Percentiles rank a stretch among this genome's conserved stretches.
These are phyloP conservation scores for Chalciporus sp. DNA, from an alignment of 1,284 basidiomycete species.

Conservation along the genomic window DNA sequence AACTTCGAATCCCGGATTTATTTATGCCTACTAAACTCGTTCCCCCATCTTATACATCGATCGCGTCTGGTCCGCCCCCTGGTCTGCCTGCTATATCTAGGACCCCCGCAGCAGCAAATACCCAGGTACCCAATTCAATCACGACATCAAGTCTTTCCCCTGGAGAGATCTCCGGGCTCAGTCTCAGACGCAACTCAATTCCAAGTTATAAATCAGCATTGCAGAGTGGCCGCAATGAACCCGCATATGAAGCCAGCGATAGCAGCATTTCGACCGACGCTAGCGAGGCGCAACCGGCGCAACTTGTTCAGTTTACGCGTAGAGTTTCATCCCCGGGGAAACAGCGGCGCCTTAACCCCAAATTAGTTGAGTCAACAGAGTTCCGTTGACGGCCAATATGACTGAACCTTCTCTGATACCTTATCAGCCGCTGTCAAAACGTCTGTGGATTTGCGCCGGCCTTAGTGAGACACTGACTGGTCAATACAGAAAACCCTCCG, in stretches of 20 bases:
- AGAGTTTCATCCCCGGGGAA: slow-evolving; percentile 36
- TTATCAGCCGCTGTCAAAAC: slow-evolving; percentile 55
- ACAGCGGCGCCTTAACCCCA: slow-evolving; percentile 48
- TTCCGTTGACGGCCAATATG: slow-evolving; percentile 14
- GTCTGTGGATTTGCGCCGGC: slow-evolving; percentile 39
- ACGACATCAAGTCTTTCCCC: slow-evolving; percentile 3
- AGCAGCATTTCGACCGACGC: slow-evolving; percentile 38
- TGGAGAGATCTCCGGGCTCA: slow-evolving; percentile 17
- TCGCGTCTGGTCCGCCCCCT: slow-evolving; percentile 29
- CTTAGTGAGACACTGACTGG: slow-evolving; percentile 12
- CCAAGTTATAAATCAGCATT: slow-evolving; percentile 36
- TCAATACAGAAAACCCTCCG: slow-evolving; percentile 50
- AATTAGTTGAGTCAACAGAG: slow-evolving; percentile 46
- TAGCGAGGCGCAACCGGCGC: slow-evolving; percentile 31
- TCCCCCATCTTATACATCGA: slow-evolving; percentile 28
- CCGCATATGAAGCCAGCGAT: slow-evolving; percentile 31
- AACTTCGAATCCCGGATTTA: slow-evolving; percentile 58
- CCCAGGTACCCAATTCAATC: slow-evolving; percentile 20
- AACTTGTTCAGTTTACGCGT: slow-evolving; percentile 30
- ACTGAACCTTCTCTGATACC: slow-evolving; percentile 15
- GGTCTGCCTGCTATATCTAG: slow-evolving; percentile 26
- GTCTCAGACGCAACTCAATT: slow-evolving; percentile 29
- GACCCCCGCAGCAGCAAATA: slow-evolving; percentile 2
- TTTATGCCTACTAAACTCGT: slow-evolving; percentile 60
- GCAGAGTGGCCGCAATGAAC: slow-evolving; percentile 25